Percentiles rank a stretch among this genome's conserved stretches.
Evolutionary conservation across 441 rosid genomes (phyloP).

Genomic region (Pelargonium citronellum): DNA sequence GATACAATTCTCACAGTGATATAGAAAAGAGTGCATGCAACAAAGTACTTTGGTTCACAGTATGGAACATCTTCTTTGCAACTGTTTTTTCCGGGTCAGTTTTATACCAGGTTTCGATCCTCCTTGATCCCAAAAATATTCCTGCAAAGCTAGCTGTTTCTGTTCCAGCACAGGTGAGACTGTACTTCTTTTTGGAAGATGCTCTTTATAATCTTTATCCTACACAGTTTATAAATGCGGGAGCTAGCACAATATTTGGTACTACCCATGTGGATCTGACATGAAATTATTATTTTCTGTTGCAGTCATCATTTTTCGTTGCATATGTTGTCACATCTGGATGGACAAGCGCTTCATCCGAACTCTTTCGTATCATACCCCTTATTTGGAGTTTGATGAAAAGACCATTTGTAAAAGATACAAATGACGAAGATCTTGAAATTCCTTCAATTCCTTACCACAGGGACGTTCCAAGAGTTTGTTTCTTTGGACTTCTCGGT

Average conservation of each 20-base stretch:
- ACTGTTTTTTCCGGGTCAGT: constrained; percentile 87
- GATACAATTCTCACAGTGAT: constrained; percentile 74
- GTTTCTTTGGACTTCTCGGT: constrained; percentile 90
- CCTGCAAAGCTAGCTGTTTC: constrained; percentile 67
- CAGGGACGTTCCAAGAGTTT: constrained; percentile 72
- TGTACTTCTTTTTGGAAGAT: constrained; percentile 1
- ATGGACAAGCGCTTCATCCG: constrained; percentile 84
- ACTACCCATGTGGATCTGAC: neutral
- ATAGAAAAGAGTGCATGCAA: constrained; percentile 88
- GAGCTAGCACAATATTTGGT: neutral
- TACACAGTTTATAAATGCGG: neutral
- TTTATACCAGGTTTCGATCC: constrained; percentile 48
- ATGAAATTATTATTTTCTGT: constrained; percentile 14
- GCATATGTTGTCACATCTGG: constrained; percentile 97
- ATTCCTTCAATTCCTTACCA: constrained; percentile 75
- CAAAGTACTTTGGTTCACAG: constrained; percentile 89
- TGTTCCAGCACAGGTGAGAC: constrained; percentile 88
- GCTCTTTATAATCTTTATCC: constrained; percentile 7
- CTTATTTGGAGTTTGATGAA: constrained; percentile 46
- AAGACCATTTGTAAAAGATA: constrained; percentile 42
- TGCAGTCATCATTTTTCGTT: constrained; percentile 91
- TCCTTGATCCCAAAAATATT: constrained; percentile 68
- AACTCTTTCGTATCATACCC: constrained; percentile 79
- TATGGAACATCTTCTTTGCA: constrained; percentile 93
- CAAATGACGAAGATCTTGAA: constrained; percentile 48